Evolutionary conservation across 352 stramenopile species (phyloP).

Genomic region (Pseudoperonospora humuli): DNA sequence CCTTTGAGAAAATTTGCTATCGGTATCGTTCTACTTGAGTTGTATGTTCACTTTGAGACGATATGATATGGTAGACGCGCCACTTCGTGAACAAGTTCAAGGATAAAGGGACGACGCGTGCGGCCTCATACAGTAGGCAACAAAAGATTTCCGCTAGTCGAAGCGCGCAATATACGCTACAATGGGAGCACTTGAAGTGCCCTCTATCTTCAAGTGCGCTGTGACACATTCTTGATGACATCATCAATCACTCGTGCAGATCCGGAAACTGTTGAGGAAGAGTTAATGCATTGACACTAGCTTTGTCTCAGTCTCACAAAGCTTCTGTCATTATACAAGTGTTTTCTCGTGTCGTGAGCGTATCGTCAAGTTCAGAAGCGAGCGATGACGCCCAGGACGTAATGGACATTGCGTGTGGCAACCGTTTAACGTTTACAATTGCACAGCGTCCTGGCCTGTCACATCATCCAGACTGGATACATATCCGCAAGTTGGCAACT

Average conservation of each 20-base stretch:
- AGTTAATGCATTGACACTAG: constrained; percentile 8
- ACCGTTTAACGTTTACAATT: constrained; percentile 36
- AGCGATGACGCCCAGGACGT: constrained; percentile 24
- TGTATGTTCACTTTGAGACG: no score
- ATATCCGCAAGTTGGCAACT: constrained; percentile 13
- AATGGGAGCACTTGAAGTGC: no score
- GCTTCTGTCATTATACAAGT: constrained; percentile 17
- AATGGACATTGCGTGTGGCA: constrained; percentile 38
- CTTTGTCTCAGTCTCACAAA: constrained; percentile 12
- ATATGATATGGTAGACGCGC: no score
- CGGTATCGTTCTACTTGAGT: no score
- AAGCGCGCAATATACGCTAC: no score
- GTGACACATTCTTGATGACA: constrained; percentile 35
- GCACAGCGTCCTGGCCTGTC: background rate
- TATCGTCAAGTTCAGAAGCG: constrained; percentile 11
- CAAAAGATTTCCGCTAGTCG: no score
- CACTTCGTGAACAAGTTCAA: no score
- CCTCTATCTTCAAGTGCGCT: no score
- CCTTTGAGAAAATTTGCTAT: no score
- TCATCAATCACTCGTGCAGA: background rate
- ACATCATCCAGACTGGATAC: constrained; percentile 7
- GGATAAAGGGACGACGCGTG: no score
- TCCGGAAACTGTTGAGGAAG: no score
- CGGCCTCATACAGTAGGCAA: no score
- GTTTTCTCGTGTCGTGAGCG: constrained; percentile 41